Conservation (phyloP, 2,329 filamentous ascomycete genomes). For the Sordariomycetes sp. region DNA sequence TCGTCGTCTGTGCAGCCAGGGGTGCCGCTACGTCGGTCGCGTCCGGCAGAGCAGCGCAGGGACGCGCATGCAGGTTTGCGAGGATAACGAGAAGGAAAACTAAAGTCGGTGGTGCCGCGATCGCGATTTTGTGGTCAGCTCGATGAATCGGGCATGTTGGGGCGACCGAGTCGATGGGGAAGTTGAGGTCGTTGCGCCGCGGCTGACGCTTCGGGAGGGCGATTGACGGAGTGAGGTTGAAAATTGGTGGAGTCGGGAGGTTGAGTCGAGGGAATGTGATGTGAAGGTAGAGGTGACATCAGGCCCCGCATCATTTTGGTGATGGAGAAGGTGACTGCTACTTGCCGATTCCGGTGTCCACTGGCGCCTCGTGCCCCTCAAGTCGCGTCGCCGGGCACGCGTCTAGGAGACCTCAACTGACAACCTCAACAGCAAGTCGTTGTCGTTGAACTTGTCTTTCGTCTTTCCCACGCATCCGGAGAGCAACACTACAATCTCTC, state of each 20-base stretch:
- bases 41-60: constrained; percentile 35
- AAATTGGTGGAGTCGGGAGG: constrained; percentile 17
- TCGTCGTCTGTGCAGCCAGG: not conserved
- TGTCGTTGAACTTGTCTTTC: not conserved
- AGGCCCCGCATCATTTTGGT: not conserved
- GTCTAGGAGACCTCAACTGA: constrained; percentile 3
- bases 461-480: no score
- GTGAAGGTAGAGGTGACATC: not conserved
- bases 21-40: constrained; percentile 30
- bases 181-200: not conserved
- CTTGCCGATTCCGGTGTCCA: not conserved
- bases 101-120: constrained; percentile 28
- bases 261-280: not conserved
- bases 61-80: constrained; percentile 29
- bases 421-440: not conserved
- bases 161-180: constrained; percentile 29
- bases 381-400: constrained; percentile 6
- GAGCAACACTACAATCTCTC: no score
- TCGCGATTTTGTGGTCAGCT: constrained; percentile 25
- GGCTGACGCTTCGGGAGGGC: not conserved
- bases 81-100: constrained; percentile 33
- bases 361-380: constrained; percentile 2
- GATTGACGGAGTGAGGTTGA: constrained; percentile 22
- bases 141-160: constrained; percentile 35
- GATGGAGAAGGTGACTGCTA: not conserved